Conservation (phyloP, 2,329 filamentous ascomycete species). For the Ophiostoma piceae region DNA sequence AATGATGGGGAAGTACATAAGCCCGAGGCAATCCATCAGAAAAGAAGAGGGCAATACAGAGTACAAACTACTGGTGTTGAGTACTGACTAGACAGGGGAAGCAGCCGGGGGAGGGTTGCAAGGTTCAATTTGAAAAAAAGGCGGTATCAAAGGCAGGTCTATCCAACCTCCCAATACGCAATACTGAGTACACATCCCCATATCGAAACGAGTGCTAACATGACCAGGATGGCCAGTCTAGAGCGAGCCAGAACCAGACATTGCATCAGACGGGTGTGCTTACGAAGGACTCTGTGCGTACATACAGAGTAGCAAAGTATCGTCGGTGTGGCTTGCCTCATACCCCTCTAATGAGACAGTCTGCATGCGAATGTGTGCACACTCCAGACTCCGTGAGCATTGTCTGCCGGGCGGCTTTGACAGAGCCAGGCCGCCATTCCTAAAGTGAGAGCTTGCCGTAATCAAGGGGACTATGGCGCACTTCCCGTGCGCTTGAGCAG, state of each 20-base stretch:
- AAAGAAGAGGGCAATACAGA: too few relatives aligned
- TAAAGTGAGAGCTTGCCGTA: too few relatives aligned
- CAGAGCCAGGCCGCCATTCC: too few relatives aligned
- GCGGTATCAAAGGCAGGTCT: neutral
- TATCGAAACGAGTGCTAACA: neutral
- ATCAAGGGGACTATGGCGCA: too few relatives aligned
- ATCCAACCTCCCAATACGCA: too few relatives aligned
- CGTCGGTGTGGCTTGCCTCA: neutral
- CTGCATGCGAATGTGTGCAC: neutral
- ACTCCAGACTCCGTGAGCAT: neutral
- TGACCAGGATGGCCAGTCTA: neutral
- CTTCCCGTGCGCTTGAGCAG: too few relatives aligned
- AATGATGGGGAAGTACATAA: neutral
- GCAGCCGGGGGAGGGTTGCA: too few relatives aligned
- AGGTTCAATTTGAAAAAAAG: neutral
- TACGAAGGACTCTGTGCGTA: neutral
- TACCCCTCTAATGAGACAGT: neutral
- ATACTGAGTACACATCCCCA: too few relatives aligned
- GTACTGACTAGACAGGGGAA: neutral
- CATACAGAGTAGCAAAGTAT: too few relatives aligned
- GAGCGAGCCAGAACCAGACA: neutral
- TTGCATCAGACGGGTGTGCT: neutral
- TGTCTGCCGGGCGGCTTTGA: neutral
- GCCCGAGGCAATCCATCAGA: neutral
- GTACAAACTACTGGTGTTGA: too few relatives aligned